Conservation (phyloP, 768 basidiomycete species). For the Lactifluus echinatus region DNA sequence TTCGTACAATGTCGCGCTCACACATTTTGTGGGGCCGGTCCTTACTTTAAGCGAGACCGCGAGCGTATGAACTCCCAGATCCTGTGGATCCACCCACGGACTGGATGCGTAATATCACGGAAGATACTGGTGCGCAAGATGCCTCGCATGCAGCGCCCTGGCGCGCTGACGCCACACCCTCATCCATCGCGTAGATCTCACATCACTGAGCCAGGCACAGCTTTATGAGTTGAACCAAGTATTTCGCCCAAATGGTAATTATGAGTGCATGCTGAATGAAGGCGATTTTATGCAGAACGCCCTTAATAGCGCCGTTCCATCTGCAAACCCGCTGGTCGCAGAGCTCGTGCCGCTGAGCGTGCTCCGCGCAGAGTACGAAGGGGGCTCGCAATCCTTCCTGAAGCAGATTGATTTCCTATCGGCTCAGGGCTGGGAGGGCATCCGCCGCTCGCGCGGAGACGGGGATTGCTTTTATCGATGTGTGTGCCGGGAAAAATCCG, state of each 20-base stretch:
- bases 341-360: conserved; percentile 41
- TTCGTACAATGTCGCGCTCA: neutral
- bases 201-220: conserved; percentile 27
- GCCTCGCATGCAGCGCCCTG: neutral
- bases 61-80: conserved; percentile 23
- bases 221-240: conserved; percentile 37
- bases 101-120: neutral
- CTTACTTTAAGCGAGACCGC: conserved; percentile 21
- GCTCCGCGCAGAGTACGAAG: conserved; percentile 60
- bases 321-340: conserved; percentile 46
- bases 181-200: conserved; percentile 25
- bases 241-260: too few relatives aligned
- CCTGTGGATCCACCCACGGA: conserved; percentile 12
- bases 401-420: conserved; percentile 69
- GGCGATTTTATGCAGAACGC: conserved; percentile 29
- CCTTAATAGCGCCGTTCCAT: conserved; percentile 32
- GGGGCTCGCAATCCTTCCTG: conserved; percentile 49
- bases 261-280: too few relatives aligned
- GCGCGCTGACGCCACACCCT: neutral
- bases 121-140: conserved; percentile 18
- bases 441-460: conserved; percentile 71
- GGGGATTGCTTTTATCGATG: conserved; percentile 91
- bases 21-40: neutral
- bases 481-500: conserved; percentile 28
- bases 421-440: conserved; percentile 48